Evolutionary conservation across 768 basidiomycete genomes (phyloP), one percentile per base, ranked within the genome.

Genomic region (Suillus spraguei): DNA sequence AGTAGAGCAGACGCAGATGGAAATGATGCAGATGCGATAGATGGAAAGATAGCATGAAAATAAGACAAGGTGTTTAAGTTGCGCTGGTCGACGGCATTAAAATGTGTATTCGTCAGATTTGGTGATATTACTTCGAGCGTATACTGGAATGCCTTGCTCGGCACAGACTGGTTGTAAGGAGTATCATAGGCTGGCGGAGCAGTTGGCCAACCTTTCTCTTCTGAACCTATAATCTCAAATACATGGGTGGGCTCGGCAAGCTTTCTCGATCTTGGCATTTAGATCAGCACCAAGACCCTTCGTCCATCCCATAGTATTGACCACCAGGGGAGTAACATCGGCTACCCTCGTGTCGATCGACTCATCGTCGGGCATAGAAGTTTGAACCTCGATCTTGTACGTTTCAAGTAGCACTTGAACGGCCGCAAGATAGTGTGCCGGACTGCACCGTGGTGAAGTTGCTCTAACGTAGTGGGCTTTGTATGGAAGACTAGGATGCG

Each of bases 271-370:
- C 65, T 84, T 84, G 16, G 72, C 72, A 2, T 87, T 84, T 13
- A 99, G 77, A 68, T 97, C 92, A 17, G 87, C 89, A 4, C 97
- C 97, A 3, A 97, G 85, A 8, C 97, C 97, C 73, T 96, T 98
- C 7, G 85, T 85, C 97, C 97, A 99, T 2, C 97, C 97, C 87
- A 97, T 96, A 0, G 93, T 98, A 72, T 99, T 99, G 60, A 99
- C 85, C 17, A 98, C 86, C 20, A 98, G 84, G 0, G 97, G 97
- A 5, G 95, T 85, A 33, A 77, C 64, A 56, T 90, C 87, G 7
- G 72, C 68, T 28, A 90, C 82, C 47, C 84, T 80, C 36, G 66
- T 65, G 52, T 81, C 78, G 0, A 56, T 71, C 17, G 61, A 60
- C 1, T 74, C 64, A 6, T 76, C 74, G 4, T 74, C 72, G 8